Evolutionary conservation across 768 basidiomycete genomes (phyloP), one percentile per base, ranked within the genome.

Genomic region (Xerocomus spinulosus): DNA sequence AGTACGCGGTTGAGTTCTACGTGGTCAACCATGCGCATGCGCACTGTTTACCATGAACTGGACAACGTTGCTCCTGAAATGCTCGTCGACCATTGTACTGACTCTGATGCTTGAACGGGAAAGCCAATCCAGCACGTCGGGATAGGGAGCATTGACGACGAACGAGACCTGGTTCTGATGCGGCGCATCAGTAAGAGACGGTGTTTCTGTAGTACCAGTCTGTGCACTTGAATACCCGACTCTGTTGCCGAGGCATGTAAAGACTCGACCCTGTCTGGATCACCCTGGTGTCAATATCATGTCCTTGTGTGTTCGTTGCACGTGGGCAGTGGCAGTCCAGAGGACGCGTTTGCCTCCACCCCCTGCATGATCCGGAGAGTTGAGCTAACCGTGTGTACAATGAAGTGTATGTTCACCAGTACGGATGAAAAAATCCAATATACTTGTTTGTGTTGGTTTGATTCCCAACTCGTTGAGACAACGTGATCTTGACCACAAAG

Each of bases 71-170:
- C 98, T 98, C 3, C 96, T 96, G 53, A 98, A 99, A 64, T 99
- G 95, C 66, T 99, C 95, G 60, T 98, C 93, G 0, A 92, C 79
- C 95, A 99, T 99, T 12, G 95, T 96, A 60, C 90, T 94, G 21
- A 98, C 63, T 0, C 95, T 94, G 14, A 97, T 76, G 52, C 84
- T 87, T 2, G 92, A 82, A 37, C 70, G 70, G 7, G 85, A 81
- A 3, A 99, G 73, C 77, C 85, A 83, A 5, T 66, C 59, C 4
- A 92, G 75, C 50, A 97, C 76, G 23, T 75, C 76, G 0, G 81
- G 61, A 54, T 87, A 97, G 4, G 87, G 71, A 0, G 87, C 91
- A 53, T 98, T 98, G 35, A 95, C 76, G 12, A 88, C 68, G 54
- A 99, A 90, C 43, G 83, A 73, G 23, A 90, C 82, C 47, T 81